Evolutionary conservation across 2,329 filamentous ascomycete species (phyloP), one percentile per base, ranked within the genome.

Genomic region (Thielaviopsis populi): DNA sequence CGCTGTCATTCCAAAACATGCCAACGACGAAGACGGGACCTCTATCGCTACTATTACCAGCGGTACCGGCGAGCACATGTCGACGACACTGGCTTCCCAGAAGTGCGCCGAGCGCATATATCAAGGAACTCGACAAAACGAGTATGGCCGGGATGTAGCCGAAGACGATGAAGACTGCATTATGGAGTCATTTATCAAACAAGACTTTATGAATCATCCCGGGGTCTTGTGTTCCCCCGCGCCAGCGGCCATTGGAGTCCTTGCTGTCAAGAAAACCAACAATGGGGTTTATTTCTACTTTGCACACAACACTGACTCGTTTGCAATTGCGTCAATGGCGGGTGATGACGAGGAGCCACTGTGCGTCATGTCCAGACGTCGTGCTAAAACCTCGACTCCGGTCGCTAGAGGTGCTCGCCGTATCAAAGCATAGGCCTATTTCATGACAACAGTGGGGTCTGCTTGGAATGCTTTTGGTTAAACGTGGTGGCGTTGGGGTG

Each of bases 31-130:
- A 6, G 83, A 89, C 1, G 77, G 79, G 56, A 80, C 84, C 7
- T 83, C 81, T 56, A 89, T 96, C 33, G 92, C 90, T 37, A 85
- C 86, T 30, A 90, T 96, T 24, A 95, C 91, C 46, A 96, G 90
- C 71, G 94, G 94, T 33, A 99, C 94, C 2, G 94, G 94, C 59
- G 94, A 99, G 75, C 94, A 99, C 72, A 99, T 99, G 88, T 89
- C 91, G 42, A 96, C 92, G 0, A 95, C 91, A 0, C 87, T 95
- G 80, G 92, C 94, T 11, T 91, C 94, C 6, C 85, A 87, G 65
- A 86, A 87, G 63, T 95, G 91, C 71, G 91, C 91, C 0, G 88
- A 92, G 68, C 83, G 94, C 56, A 79, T 99, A 30, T 96, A 91
- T 71, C 83, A 86, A 68, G 82, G 79, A 68, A 86, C 79, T 59